These are phyloP conservation scores for Croton laevigatus DNA, from an alignment of 441 rosid genomes.

Conservation along the genomic window DNA sequence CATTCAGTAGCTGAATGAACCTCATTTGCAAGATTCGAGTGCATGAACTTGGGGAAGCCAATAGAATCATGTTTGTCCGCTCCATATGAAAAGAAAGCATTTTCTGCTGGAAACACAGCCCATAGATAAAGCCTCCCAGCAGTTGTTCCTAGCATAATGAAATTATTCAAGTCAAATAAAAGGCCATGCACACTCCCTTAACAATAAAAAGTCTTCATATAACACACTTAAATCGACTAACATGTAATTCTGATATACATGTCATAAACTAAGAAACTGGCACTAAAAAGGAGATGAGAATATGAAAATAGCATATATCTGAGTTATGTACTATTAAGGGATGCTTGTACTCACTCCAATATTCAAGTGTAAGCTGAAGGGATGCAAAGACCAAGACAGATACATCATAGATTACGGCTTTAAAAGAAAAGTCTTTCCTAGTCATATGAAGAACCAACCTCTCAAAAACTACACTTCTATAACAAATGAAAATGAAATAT, in stretches of 20 bases:
- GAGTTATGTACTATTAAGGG: neutral
- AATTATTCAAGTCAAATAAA: neutral
- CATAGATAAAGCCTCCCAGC: constrained; percentile 10
- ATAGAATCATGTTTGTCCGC: neutral
- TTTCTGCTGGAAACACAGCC: constrained; percentile 8
- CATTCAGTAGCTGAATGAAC: neutral
- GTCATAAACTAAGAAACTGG: no score
- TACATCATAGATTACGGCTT: neutral
- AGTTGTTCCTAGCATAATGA: neutral
- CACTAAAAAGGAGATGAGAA: no score
- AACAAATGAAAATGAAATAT: neutral
- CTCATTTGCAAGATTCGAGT: constrained; percentile 5
- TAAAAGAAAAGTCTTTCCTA: neutral
- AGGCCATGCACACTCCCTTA: neutral
- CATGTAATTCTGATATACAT: no score
- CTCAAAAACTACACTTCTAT: constrained; percentile 1
- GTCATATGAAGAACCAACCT: neutral
- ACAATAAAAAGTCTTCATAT: neutral
- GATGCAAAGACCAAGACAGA: constrained; percentile 12
- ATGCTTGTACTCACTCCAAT: constrained; percentile 14
- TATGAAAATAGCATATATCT: neutral
- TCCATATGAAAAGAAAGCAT: constrained; percentile 7
- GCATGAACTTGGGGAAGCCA: neutral
- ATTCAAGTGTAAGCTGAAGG: constrained; percentile 10
- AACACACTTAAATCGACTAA: no score